Base-by-base conservation (phyloP, 257 asterid genomes). In the Leptodermis oblonga region DNA sequence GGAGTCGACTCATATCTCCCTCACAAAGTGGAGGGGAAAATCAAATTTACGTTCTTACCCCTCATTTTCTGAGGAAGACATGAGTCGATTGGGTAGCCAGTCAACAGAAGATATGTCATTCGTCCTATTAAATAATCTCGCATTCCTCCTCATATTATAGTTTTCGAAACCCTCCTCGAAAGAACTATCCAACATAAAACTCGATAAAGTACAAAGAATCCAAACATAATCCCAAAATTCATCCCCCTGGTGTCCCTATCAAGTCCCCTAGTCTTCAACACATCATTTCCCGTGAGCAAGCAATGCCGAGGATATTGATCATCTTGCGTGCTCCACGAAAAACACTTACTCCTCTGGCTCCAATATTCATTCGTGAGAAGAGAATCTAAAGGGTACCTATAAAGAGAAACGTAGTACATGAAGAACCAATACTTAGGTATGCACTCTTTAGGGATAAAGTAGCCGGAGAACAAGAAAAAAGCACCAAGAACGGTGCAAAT, bases 401-500 rank as follows among this genome's bases (percentile, higher is more conserved):
- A 91, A 3, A 91, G 86, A 1, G 97, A 91, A 43, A 91, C 87
- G 45, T 91, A 88, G 69, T 91, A 91, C 97, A 91, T 91, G 79
- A 91, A 83, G 55, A 89, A 68, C 97, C 97, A 89, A 73, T 88
- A 91, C 65, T 81, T 91, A 5, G 97, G 97, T 18, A 91, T 91
- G 72, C 79, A 72, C 63, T 86, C 93, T 53, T 78, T 88, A 14
- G 97, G 97, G 3, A 91, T 88, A 77, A 91, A 91, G 71, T 91
- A 91, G 13, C 97, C 97, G 4, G 96, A 91, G 71, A 91, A 91
- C 43, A 91, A 87, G 70, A 91, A 91, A 80, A 91, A 91, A 0
- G 91, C 92, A 11, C 96, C 97, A 14, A 91, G 90, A 76, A 88
- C 97, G 7, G 93, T 80, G 80, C 86, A 81, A 70, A 91, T 91